Base-by-base conservation (phyloP, 73 alveolate genomes). In the Paramecium bursaria region DNA sequence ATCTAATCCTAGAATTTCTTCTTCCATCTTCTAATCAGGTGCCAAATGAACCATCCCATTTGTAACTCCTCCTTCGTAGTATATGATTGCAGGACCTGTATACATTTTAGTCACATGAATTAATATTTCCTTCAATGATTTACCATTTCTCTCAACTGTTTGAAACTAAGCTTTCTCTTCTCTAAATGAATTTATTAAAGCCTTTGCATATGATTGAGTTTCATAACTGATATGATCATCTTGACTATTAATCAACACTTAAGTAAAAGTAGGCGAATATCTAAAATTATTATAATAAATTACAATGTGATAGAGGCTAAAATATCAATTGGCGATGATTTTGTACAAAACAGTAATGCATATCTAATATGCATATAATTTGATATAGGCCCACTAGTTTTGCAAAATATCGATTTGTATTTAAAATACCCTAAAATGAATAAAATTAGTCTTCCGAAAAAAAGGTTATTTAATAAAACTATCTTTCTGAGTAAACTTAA, bases 51-150 rank as follows among this genome's bases (percentile, higher is more conserved):
- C n/a, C n/a, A n/a, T n/a, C n/a, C 76, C 76, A 57, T 57, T 57
- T 13, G 76, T 57, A 17, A 57, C 17, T 57, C 76, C 76, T 27
- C 76, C 76, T 17, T 57, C 76, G 51, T 50, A 57, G 33, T 30
- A 57, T 27, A 57, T 19, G 9, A 57, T 57, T 15, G 33, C 27
- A 13, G 76, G 76, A 2, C 76, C 76, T 23, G 76, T 57, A 14
- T 50, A 30, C 2, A n/a, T 10, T 29, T 5, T 27, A 30, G 51
- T 57, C 13, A 57, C 33, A 13, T 57, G 19, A 1, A 27, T 30
- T 50, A 57, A 30, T 57, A 57, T 30, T 19, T 57, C 25, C 6
- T 14, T 1, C 1, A 57, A 30, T 0, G 26, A 30, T 0, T 54
- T 22, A 6, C 76, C 76, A 57, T 57, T n/a, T n/a, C 76, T 2